Conservation (phyloP, 805 yeast genomes). For the Saccharomycopsis sp. region DNA sequence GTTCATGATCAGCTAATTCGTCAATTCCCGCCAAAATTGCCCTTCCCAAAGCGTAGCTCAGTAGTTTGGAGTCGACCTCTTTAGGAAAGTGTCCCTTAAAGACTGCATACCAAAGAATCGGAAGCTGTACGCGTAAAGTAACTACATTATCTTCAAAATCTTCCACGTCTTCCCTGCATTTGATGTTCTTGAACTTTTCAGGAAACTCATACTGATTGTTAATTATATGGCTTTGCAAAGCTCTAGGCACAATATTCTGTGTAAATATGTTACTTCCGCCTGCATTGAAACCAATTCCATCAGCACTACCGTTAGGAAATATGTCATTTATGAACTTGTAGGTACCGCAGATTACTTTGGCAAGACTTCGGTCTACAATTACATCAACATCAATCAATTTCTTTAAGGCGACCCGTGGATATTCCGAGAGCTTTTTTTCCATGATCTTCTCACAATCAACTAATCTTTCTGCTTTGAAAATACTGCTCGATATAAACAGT, state of each 20-base stretch:
- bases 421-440: not conserved
- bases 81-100: not conserved
- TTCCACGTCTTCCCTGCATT: constrained; percentile 4
- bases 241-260: constrained; percentile 1
- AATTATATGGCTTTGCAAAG: not conserved
- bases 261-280: too few relatives aligned
- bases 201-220: not conserved
- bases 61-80: not conserved
- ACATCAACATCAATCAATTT: not conserved
- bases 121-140: constrained; percentile 22
- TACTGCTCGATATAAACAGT: not conserved
- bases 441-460: not conserved
- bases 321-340: not conserved
- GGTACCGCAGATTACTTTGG: not conserved
- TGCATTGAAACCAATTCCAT: too few relatives aligned
- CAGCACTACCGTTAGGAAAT: not conserved
- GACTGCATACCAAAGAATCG: constrained; percentile 19
- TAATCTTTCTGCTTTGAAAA: not conserved
- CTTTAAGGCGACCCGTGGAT: not conserved
- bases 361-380: not conserved
- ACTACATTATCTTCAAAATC: constrained; percentile 15
- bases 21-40: not conserved
- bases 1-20: not conserved
- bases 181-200: not conserved
- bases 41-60: constrained; percentile 1